phyloP scores from a whole-genome alignment of 139 green algal species.

The Raphidocelis subcapitata region DNA sequence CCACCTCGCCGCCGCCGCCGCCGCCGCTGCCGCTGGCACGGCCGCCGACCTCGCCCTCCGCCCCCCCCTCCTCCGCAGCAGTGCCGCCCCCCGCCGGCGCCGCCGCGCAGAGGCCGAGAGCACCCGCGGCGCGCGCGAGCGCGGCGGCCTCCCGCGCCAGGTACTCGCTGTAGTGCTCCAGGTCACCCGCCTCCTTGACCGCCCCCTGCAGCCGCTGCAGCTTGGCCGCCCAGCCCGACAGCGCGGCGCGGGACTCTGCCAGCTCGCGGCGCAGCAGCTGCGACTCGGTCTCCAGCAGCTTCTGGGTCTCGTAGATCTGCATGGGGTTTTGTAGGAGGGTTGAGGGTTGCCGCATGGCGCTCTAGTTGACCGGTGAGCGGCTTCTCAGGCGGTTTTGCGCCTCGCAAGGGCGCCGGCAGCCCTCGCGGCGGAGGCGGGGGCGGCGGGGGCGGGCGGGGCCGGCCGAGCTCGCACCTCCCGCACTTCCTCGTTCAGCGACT shows the following conservation, averaged over 20 bases:
- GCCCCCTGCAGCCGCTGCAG: constrained; percentile 15
- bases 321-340: not conserved
- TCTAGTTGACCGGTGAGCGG: too few relatives aligned
- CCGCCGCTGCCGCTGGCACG: too few relatives aligned
- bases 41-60: too few relatives aligned
- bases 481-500: constrained; percentile 29
- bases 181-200: constrained; percentile 45
- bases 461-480: not conserved
- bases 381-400: too few relatives aligned
- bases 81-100: too few relatives aligned
- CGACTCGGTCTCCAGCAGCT: constrained; percentile 17
- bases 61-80: too few relatives aligned
- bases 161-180: constrained; percentile 40
- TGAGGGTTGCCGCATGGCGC: not conserved
- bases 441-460: not conserved
- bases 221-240: constrained; percentile 19
- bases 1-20: too few relatives aligned
- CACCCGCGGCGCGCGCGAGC: not conserved
- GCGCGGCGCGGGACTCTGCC: constrained; percentile 4
- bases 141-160: constrained; percentile 10
- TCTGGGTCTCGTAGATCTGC: constrained; percentile 44
- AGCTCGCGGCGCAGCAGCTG: constrained; percentile 10
- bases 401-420: not conserved
- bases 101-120: too few relatives aligned
- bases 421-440: too few relatives aligned